Base-by-base conservation (phyloP, 192 early-diverging fungal species). In the Coemansia brasiliensis region DNA sequence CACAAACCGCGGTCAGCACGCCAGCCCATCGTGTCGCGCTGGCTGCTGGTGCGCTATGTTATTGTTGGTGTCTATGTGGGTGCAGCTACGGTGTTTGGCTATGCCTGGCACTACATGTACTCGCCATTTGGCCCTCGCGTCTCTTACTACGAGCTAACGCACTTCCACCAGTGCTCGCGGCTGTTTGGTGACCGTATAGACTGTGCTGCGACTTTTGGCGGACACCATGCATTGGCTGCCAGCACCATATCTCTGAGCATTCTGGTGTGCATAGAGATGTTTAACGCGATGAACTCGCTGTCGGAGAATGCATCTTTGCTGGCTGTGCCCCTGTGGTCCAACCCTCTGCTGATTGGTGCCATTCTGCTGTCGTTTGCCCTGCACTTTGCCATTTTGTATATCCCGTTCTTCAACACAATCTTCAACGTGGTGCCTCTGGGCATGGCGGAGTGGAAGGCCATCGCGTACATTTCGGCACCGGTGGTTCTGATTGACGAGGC, bases 71-170 rank as follows among this genome's bases (percentile, higher is more conserved):
- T 80, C 10, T 98, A 95, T 60, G 97, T 99, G 51, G 95, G 95
- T 48, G 66, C 71, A 15, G 94, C 95, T 4, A 97, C 95, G 38
- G 88, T 98, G 15, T 93, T 93, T 87, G 97, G 91, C 18, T 98
- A 98, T 65, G 94, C 90, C 1, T 98, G 97, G 95, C 98, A 94
- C 93, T 98, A 94, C 74, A 89, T 99, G 84, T 96, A 87, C 65
- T 96, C 95, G 74, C 52, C 72, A 5, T 76, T 65, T n/a, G 95
- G 95, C 24, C 96, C 96, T 4, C 87, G 89, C 51, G 90, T 99
- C 55, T 81, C 84, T 22, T 99, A 87, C 72, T 74, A 87, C 57
- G 90, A 99, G 71, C 79, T 99, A 78, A 90, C 94, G 22, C 74
- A 94, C 78, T 96, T 96, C 88, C 94, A 96, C 82, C 82, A 91